Evolutionary conservation across 108 stramenopile species (phyloP), one percentile per base, ranked within the genome.

Genomic region (Asterionellopsis glacialis): DNA sequence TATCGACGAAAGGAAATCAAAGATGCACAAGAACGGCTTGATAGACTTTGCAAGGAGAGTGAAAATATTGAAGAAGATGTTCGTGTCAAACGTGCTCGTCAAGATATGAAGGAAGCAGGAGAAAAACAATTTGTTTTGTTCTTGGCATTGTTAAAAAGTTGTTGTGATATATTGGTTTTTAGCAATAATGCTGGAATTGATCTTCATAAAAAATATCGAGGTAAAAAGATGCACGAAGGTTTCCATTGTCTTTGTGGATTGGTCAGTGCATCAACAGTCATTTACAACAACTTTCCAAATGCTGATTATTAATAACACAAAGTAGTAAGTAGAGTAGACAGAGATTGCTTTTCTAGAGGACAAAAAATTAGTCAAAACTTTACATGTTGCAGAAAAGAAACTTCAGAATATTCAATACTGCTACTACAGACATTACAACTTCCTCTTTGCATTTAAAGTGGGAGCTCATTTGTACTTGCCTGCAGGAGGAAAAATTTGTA

Each of bases 281-380:
- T 94, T 49, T 94, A 81, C 66, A 84, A 73, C 61, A 90, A 88
- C 51, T 94, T 86, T 69, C 92, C 92, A 16, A 77, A 83, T 69
- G 61, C 67, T 48, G 47, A 48, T 48, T 21, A 16, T 48, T 48
- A 48, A 21, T 5, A 21, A 7, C 9, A 33, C 7, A 33, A 7
- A 5, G 33, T 7, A 2, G 7, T 5, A 7, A 5, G 2, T 33
- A 33, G 33, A 2, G 7, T 33, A 7, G 7, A 2, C 33, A 33
- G n/a, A n/a, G n/a, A n/a, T n/a, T n/a, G n/a, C n/a, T n/a, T n/a
- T n/a, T n/a, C n/a, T n/a, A n/a, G n/a, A n/a, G n/a, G n/a, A n/a
- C n/a, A n/a, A n/a, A n/a, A n/a, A n/a, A n/a, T n/a, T n/a, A n/a
- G n/a, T n/a, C n/a, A n/a, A n/a, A n/a, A n/a, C n/a, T n/a, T n/a